Conservation (phyloP, 2,329 filamentous ascomycete genomes). For the Colletotrichum paranaense region DNA sequence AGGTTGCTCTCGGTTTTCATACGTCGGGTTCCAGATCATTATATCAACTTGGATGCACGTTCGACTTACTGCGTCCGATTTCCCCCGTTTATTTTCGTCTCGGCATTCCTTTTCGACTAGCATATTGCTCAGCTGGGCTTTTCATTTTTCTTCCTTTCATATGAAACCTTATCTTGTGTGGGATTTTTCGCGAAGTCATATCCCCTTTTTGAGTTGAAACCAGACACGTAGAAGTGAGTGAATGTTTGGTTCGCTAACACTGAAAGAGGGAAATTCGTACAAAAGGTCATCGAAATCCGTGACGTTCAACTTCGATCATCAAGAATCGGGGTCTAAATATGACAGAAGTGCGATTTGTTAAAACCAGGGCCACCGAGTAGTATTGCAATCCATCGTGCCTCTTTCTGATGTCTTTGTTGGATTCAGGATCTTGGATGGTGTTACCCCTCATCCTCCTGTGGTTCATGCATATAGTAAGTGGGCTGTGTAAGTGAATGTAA, state of each 20-base stretch:
- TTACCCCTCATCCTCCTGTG: neutral
- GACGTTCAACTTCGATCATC: too few species aligned
- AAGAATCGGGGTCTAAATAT: too few species aligned
- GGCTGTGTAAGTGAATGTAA: slow-evolving; percentile 13
- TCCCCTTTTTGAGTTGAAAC: too few species aligned
- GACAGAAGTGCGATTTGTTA: too few species aligned
- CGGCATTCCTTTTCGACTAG: neutral
- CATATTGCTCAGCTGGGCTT: neutral
- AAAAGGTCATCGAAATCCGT: too few species aligned
- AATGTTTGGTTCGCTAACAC: too few species aligned
- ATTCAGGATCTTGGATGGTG: neutral
- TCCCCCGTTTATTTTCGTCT: slow-evolving; percentile 26
- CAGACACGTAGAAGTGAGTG: too few species aligned
- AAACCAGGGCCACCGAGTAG: too few species aligned
- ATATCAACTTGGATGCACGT: slow-evolving; percentile 1
- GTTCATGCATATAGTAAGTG: neutral
- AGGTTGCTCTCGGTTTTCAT: neutral
- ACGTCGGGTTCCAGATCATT: neutral
- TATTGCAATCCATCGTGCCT: neutral
- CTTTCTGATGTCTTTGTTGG: neutral
- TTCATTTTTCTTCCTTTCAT: neutral
- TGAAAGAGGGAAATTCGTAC: too few species aligned
- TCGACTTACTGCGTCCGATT: neutral
- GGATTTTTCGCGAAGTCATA: too few species aligned
- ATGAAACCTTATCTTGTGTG: neutral